Conservation (phyloP, 1,284 basidiomycete genomes). For the Ceratobasidium theobromae region DNA sequence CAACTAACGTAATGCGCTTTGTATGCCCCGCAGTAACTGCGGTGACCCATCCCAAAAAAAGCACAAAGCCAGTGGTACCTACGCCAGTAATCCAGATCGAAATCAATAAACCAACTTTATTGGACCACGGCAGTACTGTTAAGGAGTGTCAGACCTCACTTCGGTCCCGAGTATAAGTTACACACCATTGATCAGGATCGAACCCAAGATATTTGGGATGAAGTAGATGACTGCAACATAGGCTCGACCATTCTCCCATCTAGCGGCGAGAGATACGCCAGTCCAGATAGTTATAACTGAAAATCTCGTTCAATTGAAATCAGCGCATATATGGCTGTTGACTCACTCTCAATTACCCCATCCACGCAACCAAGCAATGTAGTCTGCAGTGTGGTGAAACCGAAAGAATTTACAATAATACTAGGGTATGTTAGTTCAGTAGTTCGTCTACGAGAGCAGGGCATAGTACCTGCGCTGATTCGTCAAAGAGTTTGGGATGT, state of each 20-base stretch:
- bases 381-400: slow-evolving; percentile 45
- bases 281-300: slow-evolving; percentile 29
- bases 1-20: slow-evolving; percentile 24
- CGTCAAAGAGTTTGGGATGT: slow-evolving; percentile 29
- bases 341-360: slow-evolving; percentile 38
- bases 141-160: neutral
- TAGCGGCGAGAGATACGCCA: slow-evolving; percentile 19
- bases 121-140: slow-evolving; percentile 24
- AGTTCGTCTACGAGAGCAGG: neutral
- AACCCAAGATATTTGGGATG: slow-evolving; percentile 41
- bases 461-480: slow-evolving; percentile 24
- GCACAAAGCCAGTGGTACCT: slow-evolving; percentile 39
- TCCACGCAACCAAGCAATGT: slow-evolving; percentile 50
- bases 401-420: slow-evolving; percentile 49
- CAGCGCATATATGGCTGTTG: neutral
- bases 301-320: neutral
- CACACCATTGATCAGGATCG: slow-evolving; percentile 38
- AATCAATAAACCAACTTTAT: slow-evolving; percentile 27
- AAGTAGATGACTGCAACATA: slow-evolving; percentile 39
- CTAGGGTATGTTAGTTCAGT: slow-evolving; percentile 39
- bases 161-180: neutral
- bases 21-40: slow-evolving; percentile 30
- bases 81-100: slow-evolving; percentile 30
- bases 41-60: slow-evolving; percentile 43
- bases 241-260: slow-evolving; percentile 38